Evolutionary conservation across 108 stramenopile genomes (phyloP), one percentile per base, ranked within the genome.

Genomic region (Skeletonema costatum): DNA sequence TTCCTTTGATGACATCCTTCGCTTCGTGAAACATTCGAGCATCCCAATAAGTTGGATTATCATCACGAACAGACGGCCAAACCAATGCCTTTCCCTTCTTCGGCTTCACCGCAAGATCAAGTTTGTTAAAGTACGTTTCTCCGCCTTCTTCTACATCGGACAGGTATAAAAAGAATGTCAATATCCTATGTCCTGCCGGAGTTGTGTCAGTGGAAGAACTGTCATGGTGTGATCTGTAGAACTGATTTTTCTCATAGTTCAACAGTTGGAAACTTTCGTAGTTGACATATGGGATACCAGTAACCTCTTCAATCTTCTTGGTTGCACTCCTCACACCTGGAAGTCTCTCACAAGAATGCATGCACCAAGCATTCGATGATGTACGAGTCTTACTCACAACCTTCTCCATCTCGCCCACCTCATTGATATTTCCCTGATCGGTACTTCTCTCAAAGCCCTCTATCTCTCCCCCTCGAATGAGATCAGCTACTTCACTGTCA

Each of bases 151-250:
- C 95, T 5, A 96, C 95, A 75, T 96, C 90, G 11, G 75, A 76
- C 13, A 95, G 78, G 66, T 95, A 95, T 59, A 96, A 78, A 71
- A 92, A 96, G 78, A 96, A 96, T 31, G 95, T 96, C 61, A 92
- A 66, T 25, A 93, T 93, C n/a, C 95, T 81, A 48, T 90, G 91
- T 29, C 95, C 95, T 41, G 88, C 60, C 11, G 87, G 81, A 25
- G 77, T 76, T 14, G 76, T 69, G 64, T 90, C 89, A 32, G 87
- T 78, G 17, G 14, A 4, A 14, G 72, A 80, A 50, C 79, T 86
- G 67, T 96, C 94, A 70, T 96, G 94, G 71, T 96, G 94, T 11
- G 72, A 72, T 60, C 82, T 78, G 76, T 96, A 90, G 64, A 83
- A 76, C 71, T 90, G 87, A 78, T 81, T 74, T 12, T 30, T 35